Conservation (phyloP, 2,329 filamentous ascomycete genomes). For the Ceratocystis huliohia region DNA sequence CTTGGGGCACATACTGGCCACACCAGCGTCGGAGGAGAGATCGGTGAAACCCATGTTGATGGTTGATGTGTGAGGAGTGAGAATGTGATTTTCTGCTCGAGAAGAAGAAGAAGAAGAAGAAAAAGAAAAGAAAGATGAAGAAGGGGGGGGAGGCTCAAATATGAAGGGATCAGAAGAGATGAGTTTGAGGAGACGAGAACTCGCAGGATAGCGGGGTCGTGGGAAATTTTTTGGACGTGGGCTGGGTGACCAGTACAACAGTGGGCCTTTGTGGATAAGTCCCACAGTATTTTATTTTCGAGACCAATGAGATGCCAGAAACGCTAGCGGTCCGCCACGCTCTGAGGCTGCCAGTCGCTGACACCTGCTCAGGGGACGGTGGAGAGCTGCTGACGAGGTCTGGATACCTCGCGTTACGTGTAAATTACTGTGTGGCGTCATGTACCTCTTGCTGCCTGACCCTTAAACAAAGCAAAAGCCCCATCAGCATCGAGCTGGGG, state of each 20-base stretch:
- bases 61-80: constrained; percentile 24
- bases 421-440: not conserved
- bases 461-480: not conserved
- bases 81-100: constrained; percentile 21
- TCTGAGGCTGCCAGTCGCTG: not conserved
- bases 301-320: constrained; percentile 12
- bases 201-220: constrained; percentile 29
- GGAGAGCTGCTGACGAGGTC: constrained; percentile 3
- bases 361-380: not conserved
- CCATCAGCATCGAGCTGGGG: not conserved
- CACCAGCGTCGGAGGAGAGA: constrained; percentile 52
- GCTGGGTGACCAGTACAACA: constrained; percentile 18
- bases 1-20: constrained; percentile 32
- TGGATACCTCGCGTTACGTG: constrained; percentile 3
- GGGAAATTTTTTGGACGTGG: constrained; percentile 20
- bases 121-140: constrained; percentile 22
- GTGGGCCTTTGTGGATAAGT: constrained; percentile 16
- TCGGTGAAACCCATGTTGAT: constrained; percentile 57
- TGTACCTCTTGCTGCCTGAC: constrained; percentile 18
- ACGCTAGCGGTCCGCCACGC: not conserved
- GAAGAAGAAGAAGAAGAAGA: constrained; percentile 23
- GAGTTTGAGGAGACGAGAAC: constrained; percentile 22
- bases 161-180: constrained; percentile 19
- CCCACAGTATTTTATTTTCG: constrained; percentile 13
- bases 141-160: constrained; percentile 24